Evolutionary conservation across 1,139 yeast genomes (phyloP).

Genomic region (Debaryomyces fabryi): DNA sequence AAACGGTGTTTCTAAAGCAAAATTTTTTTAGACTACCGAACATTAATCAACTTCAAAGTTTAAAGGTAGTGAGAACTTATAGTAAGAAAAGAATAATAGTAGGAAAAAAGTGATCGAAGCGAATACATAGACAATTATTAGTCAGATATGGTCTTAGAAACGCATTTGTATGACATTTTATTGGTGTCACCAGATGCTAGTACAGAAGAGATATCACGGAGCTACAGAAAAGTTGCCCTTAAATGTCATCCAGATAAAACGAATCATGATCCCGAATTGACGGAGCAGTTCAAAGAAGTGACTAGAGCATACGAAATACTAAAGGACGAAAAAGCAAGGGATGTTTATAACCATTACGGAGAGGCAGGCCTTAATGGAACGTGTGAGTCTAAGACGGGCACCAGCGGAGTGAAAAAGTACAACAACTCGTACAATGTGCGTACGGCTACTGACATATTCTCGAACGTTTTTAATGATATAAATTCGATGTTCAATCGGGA

Average conservation of each 20-base stretch:
- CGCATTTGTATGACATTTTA: constrained; percentile 42
- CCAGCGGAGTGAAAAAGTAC: constrained; percentile 11
- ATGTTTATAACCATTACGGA: constrained; percentile 43
- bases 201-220: constrained; percentile 41
- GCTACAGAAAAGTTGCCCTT: constrained; percentile 45
- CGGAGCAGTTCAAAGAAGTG: constrained; percentile 48
- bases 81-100: neutral
- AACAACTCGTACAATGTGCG: constrained; percentile 11
- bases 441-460: constrained; percentile 34
- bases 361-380: constrained; percentile 42
- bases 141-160: constrained; percentile 31
- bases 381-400: constrained; percentile 14
- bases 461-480: constrained; percentile 44
- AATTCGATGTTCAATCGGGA: constrained; percentile 33
- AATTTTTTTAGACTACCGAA: neutral
- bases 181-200: constrained; percentile 38
- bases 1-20: neutral
- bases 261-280: constrained; percentile 45
- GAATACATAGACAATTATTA: neutral
- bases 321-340: constrained; percentile 33
- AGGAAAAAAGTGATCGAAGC: neutral
- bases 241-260: constrained; percentile 53
- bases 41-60: neutral
- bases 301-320: constrained; percentile 48
- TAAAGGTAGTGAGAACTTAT: neutral